These are phyloP conservation scores for Psilocybe cyanescens DNA, from an alignment of 768 basidiomycete species.

Conservation along the genomic window DNA sequence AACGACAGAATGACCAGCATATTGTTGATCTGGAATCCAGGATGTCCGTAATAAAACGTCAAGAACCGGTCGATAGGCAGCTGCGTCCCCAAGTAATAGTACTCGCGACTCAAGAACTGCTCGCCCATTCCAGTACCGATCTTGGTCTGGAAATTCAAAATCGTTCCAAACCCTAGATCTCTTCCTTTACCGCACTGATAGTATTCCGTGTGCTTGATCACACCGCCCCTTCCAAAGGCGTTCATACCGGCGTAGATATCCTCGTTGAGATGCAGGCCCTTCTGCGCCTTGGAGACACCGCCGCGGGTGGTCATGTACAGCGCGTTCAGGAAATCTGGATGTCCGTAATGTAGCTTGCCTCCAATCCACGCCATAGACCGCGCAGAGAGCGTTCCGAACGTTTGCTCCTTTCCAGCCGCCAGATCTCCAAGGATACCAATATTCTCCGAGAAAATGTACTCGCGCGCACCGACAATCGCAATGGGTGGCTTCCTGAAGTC, in stretches of 20 bases:
- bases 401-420: conserved; percentile 99
- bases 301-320: conserved; percentile 98
- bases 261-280: conserved; percentile 98
- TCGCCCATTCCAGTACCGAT: conserved; percentile 99
- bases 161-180: conserved; percentile 98
- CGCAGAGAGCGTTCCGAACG: conserved; percentile 97
- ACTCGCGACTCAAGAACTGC: conserved; percentile 98
- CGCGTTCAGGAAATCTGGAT: conserved; percentile 98
- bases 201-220: conserved; percentile 99
- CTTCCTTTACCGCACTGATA: conserved; percentile 99
- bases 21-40: conserved; percentile 99
- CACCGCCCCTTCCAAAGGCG: conserved; percentile 93
- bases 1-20: conserved; percentile 98
- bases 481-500: conserved; percentile 90
- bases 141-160: conserved; percentile 99
- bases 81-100: conserved; percentile 98
- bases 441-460: conserved; percentile 99
- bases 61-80: conserved; percentile 98
- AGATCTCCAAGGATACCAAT: conserved; percentile 99
- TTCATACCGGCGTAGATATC: conserved; percentile 99
- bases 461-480: conserved; percentile 97
- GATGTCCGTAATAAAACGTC: conserved; percentile 99
- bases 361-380: conserved; percentile 97
- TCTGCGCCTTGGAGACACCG: conserved; percentile 98
- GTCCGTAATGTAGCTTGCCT: conserved; percentile 98